Conservation (phyloP, 768 basidiomycete species). For the Lactifluus pinguis region DNA sequence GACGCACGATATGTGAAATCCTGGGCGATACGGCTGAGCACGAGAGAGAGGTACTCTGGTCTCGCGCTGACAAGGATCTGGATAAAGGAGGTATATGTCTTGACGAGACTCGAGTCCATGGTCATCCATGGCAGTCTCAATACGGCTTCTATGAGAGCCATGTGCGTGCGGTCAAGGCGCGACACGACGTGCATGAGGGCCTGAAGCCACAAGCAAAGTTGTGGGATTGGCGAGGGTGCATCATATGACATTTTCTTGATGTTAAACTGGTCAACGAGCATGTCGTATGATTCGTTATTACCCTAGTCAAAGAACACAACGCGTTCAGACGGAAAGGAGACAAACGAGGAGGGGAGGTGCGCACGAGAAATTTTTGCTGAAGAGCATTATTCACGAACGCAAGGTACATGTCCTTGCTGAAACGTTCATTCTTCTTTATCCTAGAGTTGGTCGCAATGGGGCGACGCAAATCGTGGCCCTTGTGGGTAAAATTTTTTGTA, state of each 20-base stretch:
- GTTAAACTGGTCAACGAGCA: conserved; percentile 83
- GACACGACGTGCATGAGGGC: conserved; percentile 91
- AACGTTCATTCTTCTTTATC: conserved; percentile 66
- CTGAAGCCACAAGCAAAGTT: conserved; percentile 72
- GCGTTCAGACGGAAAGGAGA: conserved; percentile 1
- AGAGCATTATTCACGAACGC: conserved; percentile 77
- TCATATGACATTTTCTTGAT: conserved; percentile 32
- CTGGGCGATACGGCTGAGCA: conserved; percentile 72
- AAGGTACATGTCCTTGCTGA: conserved; percentile 75
- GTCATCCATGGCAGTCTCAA: conserved; percentile 87
- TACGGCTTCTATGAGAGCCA: conserved; percentile 76
- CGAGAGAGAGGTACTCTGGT: conserved; percentile 82
- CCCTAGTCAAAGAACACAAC: conserved; percentile 42
- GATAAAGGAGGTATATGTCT: conserved; percentile 81
- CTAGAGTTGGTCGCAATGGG: conserved; percentile 76
- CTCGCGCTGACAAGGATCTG: conserved; percentile 87
- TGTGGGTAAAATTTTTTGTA: conserved; percentile 26
- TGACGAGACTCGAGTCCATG: conserved; percentile 78
- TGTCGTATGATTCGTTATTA: conserved; percentile 67
- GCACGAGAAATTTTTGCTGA: conserved; percentile 59
- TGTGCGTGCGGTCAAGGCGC: conserved; percentile 73
- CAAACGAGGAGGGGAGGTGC: conserved; percentile 20
- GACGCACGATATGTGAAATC: conserved; percentile 85
- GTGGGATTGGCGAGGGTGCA: conserved; percentile 32
- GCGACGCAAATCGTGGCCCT: conserved; percentile 26